Evolutionary conservation across 1,284 basidiomycete species (phyloP).

Genomic region (Coniferiporia sulphurascens): DNA sequence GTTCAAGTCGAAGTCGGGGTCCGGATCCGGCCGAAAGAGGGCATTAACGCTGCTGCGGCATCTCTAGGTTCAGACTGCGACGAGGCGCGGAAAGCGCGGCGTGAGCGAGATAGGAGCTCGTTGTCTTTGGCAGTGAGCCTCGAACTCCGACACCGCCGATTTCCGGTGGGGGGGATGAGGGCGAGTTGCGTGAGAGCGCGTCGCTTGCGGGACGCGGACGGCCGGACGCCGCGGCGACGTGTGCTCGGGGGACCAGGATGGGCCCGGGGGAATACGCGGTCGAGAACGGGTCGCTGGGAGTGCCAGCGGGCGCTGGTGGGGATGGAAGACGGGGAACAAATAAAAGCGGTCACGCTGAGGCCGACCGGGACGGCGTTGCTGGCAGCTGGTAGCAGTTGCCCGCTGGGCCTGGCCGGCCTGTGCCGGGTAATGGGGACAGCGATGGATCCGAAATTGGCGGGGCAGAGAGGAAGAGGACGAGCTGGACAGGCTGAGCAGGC

Average conservation of each 20-base stretch:
- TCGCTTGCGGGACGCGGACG: background rate
- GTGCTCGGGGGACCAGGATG: background rate
- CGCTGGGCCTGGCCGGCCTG: background rate
- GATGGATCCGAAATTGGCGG: too few relatives aligned
- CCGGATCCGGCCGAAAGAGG: too few relatives aligned
- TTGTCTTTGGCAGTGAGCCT: constrained; percentile 8
- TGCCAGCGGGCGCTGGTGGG: background rate
- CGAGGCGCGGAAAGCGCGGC: background rate
- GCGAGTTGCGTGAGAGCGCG: background rate
- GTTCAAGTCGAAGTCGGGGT: too few relatives aligned
- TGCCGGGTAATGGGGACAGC: too few relatives aligned
- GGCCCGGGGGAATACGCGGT: background rate
- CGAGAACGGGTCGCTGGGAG: background rate
- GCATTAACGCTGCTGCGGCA: too few relatives aligned
- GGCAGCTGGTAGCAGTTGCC: too few relatives aligned
- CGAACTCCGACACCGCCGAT: constrained; percentile 4
- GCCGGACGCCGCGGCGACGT: background rate
- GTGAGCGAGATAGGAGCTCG: constrained; percentile 4
- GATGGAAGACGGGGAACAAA: background rate
- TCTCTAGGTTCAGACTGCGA: background rate
- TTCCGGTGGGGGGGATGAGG: background rate
- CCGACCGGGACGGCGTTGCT: too few relatives aligned
- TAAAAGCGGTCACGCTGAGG: too few relatives aligned
- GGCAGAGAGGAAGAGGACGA: background rate
- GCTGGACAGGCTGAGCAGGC: background rate